Conservation (phyloP, 2,329 filamentous ascomycete genomes). For the Apiospora koreana region DNA sequence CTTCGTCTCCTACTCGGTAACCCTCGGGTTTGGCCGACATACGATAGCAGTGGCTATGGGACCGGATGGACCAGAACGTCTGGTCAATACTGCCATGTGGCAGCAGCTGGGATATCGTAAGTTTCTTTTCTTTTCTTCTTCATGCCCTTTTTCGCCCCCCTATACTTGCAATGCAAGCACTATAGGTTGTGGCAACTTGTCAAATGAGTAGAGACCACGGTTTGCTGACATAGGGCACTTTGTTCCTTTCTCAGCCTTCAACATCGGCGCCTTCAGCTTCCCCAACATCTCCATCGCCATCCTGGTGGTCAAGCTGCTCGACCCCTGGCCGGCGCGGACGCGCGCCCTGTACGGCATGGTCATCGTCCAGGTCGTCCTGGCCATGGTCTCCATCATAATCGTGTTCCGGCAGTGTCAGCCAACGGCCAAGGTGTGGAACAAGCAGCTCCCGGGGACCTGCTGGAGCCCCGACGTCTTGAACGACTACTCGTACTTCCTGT, state of each 20-base stretch:
- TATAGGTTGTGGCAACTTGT: too few species aligned
- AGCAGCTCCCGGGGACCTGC: slow-evolving; percentile 20
- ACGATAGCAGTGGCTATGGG: slow-evolving; percentile 27
- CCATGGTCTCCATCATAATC: slow-evolving; percentile 26
- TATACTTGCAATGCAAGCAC: neutral
- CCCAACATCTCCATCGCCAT: slow-evolving; percentile 32
- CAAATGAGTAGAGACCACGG: too few species aligned
- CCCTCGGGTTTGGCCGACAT: slow-evolving; percentile 28
- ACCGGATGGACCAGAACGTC: slow-evolving; percentile 21
- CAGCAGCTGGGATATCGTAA: slow-evolving; percentile 29
- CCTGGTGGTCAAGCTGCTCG: slow-evolving; percentile 26
- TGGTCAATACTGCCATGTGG: slow-evolving; percentile 22
- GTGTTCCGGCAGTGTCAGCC: slow-evolving; percentile 29
- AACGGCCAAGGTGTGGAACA: slow-evolving; percentile 24
- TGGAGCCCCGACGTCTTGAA: slow-evolving; percentile 26
- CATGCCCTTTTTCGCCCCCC: neutral
- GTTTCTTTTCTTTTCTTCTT: neutral
- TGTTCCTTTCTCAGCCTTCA: slow-evolving; percentile 21
- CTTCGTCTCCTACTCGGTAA: slow-evolving; percentile 27
- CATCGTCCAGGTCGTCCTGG: slow-evolving; percentile 25
- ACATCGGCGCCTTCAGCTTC: slow-evolving; percentile 31
- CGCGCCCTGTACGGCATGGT: slow-evolving; percentile 24
- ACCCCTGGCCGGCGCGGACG: slow-evolving; percentile 24
- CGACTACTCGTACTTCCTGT: slow-evolving; percentile 27
- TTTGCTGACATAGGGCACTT: neutral